Evolutionary conservation across 2,329 filamentous ascomycete species (phyloP), one percentile per base, ranked within the genome.

Genomic region (Colletotrichum kahawae): DNA sequence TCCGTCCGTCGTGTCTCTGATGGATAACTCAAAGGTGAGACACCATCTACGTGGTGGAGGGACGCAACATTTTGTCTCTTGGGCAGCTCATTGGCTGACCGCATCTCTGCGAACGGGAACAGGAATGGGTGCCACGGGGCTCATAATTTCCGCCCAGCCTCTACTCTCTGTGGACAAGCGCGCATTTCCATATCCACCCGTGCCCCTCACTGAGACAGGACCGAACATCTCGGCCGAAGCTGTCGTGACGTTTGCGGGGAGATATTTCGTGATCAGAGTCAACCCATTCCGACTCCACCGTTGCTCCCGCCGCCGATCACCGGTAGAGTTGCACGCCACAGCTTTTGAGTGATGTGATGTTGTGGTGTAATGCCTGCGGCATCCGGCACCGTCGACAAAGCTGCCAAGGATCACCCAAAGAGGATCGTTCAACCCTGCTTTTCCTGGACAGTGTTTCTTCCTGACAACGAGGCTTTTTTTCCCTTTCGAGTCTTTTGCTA

Each of bases 101-200:
- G 48, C 69, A 68, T 73, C 73, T 73, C 73, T 73, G 73, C 73
- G 73, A 75, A 75, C 73, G 31, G 73, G 34, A 13, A 33, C 36
- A 27, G 56, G 73, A 68, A 64, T 73, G 43, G 16, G 24, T 14
- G 24, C 57, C 27, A 29, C 34, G 60, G 63, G 21, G 21, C 16
- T 12, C 48, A 69, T 34, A 57, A 27, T 59, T 59, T 67, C 48
- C 29, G 34, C 57, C 29, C 43, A 73, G 43, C 43, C 59, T 56
- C 73, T n/a, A 60, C 24, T 51, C 31, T 38, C 29, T 38, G 69
- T 66, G 34, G 34, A 51, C 60, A 38, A 64, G 59, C 64, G 64
- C 36, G 63, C 51, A 64, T 33, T 56, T 48, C 64, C 63, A 64
- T 34, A 51, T 4, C 21, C 57, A 48, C 48, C 21, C 48, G 64